phyloP scores from a whole-genome alignment of 2,329 filamentous ascomycete species.

The Aspergillus novoparasiticus region DNA sequence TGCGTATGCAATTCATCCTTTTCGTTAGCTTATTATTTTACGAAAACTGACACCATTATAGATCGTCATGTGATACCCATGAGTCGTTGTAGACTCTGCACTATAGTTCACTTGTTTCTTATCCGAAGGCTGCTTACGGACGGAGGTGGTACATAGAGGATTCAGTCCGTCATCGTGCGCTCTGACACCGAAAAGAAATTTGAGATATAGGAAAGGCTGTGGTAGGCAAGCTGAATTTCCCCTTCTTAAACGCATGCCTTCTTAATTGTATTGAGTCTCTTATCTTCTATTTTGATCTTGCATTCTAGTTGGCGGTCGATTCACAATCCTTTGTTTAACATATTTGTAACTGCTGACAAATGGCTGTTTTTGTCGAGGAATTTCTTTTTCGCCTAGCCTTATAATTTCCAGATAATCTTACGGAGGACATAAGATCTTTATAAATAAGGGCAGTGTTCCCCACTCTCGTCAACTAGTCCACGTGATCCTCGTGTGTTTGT shows the following conservation, averaged over 20 bases:
- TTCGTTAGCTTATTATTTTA: not conserved
- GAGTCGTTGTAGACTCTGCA: conserved; percentile 13
- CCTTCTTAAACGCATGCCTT: not conserved
- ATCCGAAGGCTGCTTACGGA: conserved; percentile 18
- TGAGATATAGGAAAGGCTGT: not conserved
- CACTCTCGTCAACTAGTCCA: not conserved
- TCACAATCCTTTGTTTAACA: not conserved
- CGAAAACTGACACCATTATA: conserved; percentile 22
- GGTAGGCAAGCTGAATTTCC: not conserved
- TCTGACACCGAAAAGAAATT: not conserved
- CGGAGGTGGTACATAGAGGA: not conserved
- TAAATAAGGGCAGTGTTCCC: not conserved
- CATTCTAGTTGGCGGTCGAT: not conserved
- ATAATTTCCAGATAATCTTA: not conserved
- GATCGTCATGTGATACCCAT: conserved; percentile 48
- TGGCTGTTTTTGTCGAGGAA: not conserved
- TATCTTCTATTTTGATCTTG: not conserved
- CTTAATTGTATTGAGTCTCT: not conserved
- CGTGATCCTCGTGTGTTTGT: not conserved
- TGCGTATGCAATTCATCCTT: conserved; percentile 65
- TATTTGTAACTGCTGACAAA: not conserved
- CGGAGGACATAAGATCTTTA: not conserved
- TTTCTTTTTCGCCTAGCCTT: not conserved
- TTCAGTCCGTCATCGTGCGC: not conserved
- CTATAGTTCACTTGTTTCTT: conserved; percentile 21